Evolutionary conservation across 805 yeast species (phyloP).

Genomic region (Pichia membranifaciens): DNA sequence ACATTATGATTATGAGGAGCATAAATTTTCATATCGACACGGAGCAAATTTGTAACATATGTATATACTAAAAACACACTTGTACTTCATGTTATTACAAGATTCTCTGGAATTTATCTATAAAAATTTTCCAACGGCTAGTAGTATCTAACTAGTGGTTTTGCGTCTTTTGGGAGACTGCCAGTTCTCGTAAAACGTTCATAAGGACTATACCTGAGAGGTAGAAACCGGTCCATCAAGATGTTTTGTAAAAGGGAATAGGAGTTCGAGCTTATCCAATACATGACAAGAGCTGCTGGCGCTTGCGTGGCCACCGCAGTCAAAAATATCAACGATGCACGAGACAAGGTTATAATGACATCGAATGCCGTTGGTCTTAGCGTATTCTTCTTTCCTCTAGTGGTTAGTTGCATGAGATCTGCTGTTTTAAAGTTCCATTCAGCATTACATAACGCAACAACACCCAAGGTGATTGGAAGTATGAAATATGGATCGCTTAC

Average conservation of each 20-base stretch:
- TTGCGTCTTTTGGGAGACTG: constrained; percentile 10
- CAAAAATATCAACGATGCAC: constrained; percentile 71
- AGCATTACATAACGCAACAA: constrained; percentile 65
- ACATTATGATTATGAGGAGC: constrained; percentile 6
- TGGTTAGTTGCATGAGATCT: constrained; percentile 40
- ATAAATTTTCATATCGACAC: constrained; percentile 7
- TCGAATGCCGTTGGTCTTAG: constrained; percentile 55
- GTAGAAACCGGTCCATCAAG: constrained; percentile 58
- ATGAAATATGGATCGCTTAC: constrained; percentile 54
- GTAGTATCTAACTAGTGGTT: constrained; percentile 10
- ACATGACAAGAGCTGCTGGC: constrained; percentile 73
- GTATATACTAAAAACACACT: background rate
- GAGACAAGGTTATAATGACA: constrained; percentile 60
- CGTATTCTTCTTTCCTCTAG: constrained; percentile 35
- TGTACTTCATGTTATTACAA: background rate
- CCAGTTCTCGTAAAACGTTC: constrained; percentile 18
- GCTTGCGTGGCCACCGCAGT: constrained; percentile 85
- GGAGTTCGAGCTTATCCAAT: constrained; percentile 83
- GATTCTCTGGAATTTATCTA: background rate
- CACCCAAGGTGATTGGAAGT: constrained; percentile 68
- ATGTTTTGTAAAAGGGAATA: constrained; percentile 75
- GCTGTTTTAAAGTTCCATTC: constrained; percentile 77
- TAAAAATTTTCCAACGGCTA: no score
- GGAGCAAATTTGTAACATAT: background rate
- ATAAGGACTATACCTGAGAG: constrained; percentile 48